A percentile compares a stretch with the other conserved stretches of the same genome.
These are phyloP conservation scores for Nicotiana noctiflora DNA, from an alignment of 257 asterid genomes.

Conservation along the genomic window DNA sequence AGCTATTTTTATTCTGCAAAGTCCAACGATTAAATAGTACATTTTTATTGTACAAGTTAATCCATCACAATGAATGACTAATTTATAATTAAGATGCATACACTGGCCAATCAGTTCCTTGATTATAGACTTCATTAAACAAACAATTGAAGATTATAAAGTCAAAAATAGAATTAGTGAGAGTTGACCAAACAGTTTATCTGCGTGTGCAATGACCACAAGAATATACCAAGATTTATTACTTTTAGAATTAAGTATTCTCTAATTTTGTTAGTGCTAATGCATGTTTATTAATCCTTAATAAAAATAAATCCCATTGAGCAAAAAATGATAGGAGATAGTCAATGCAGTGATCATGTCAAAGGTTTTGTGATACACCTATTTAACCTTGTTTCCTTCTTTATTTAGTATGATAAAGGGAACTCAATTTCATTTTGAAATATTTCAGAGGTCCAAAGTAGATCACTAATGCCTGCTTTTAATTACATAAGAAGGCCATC, in stretches of 20 bases:
- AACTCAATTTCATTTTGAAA: not conserved
- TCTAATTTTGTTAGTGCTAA: not conserved
- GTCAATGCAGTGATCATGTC: not conserved
- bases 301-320: not conserved
- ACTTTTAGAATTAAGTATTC: not conserved
- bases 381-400: not conserved
- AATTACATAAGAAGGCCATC: not conserved
- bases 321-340: not conserved
- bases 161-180: not conserved
- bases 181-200: not conserved
- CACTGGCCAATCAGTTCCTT: not conserved
- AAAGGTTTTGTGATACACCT: not conserved
- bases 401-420: not conserved
- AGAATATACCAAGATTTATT: not conserved
- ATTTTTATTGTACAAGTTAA: not conserved
- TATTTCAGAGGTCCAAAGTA: too few species aligned
- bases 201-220: not conserved
- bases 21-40: not conserved
- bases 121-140: not conserved
- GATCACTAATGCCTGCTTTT: constrained; percentile 3
- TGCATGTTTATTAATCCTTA: not conserved
- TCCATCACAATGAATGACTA: not conserved
- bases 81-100: not conserved
- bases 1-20: not conserved
- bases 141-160: not conserved